Evolutionary conservation across 2,329 filamentous ascomycete genomes (phyloP), one percentile per base, ranked within the genome.

Genomic region (Talaromyces sp.): DNA sequence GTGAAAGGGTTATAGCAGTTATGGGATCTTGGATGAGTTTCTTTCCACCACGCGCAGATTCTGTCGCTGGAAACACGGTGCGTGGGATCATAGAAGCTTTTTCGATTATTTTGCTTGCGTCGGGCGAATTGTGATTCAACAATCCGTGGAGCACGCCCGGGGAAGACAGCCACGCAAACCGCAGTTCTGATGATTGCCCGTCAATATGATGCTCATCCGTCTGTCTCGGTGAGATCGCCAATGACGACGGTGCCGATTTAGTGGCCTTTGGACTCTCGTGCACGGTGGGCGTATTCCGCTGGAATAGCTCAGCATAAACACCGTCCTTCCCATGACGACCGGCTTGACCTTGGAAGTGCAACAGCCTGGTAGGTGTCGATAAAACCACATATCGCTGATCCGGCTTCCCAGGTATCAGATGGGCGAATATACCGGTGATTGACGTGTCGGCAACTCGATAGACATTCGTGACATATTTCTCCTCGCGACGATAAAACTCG

Each of bases 401-500:
- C 7, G 84, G 74, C 63, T 84, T 80, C n/a, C 83, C 84, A 37
- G 78, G 77, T 39, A 96, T 76, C 37, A 82, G 79, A 67, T 97
- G 93, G 9, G 88, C 87, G 85, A 90, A 96, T 15, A 97, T 70
- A 1, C 94, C 94, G 0, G 89, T 90, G 36, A 97, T 83, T 0
- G 92, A 85, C 0, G 88, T 89, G 71, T 96, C 91, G 1, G 87
- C 84, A 7, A 91, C 82, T 69, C 88, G 92, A 71, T 92, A 91
- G 19, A 99, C 81, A 36, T 81, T 83, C 72, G 93, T 93, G 60
- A 96, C 76, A 71, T 96, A 96, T 74, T 91, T 91, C 72, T 99
- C 94, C 73, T 97, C 92, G 69, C 93, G 89, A 64, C 91, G 84
- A 75, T 97, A 97, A 75, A 97, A 97, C 71, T 97, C 94, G 51